Conservation (phyloP, 441 rosid species). For the Euphorbia schlechtendalii region DNA sequence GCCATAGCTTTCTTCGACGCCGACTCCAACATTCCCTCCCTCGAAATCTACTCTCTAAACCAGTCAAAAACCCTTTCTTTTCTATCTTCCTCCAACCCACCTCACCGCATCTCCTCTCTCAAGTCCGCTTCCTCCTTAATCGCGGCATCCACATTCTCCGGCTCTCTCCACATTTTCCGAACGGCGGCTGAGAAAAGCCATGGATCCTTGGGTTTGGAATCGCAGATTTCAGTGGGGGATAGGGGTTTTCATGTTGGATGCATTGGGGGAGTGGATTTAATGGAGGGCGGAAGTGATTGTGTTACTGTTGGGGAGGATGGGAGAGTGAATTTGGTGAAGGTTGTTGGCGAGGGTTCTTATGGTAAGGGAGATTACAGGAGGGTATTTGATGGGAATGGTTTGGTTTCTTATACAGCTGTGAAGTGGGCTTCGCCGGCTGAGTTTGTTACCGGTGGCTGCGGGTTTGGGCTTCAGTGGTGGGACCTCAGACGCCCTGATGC, state of each 20-base stretch:
- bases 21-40: too few relatives aligned
- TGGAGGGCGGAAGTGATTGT: constrained; percentile 33
- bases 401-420: constrained; percentile 51
- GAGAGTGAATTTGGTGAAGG: too few relatives aligned
- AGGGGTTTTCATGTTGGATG: constrained; percentile 51
- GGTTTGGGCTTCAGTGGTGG: constrained; percentile 86
- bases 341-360: too few relatives aligned
- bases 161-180: too few relatives aligned
- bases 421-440: constrained; percentile 83
- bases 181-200: not conserved
- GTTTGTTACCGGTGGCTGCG: constrained; percentile 82
- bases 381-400: too few relatives aligned
- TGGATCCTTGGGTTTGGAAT: constrained; percentile 18
- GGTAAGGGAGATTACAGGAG: too few relatives aligned
- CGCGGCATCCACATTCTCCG: constrained; percentile 36
- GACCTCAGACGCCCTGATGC: constrained; percentile 68
- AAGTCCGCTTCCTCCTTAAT: constrained; percentile 34
- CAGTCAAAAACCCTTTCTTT: constrained; percentile 11
- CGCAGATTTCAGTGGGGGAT: constrained; percentile 31
- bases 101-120: constrained; percentile 63
- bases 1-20: constrained; percentile 28
- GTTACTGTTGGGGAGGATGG: too few relatives aligned
- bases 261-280: constrained; percentile 56
- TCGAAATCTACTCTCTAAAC: too few relatives aligned
- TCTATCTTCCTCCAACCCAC: constrained; percentile 48